These are phyloP conservation scores for Lipomyces orientalis DNA, from an alignment of 805 yeast genomes.

Conservation along the genomic window DNA sequence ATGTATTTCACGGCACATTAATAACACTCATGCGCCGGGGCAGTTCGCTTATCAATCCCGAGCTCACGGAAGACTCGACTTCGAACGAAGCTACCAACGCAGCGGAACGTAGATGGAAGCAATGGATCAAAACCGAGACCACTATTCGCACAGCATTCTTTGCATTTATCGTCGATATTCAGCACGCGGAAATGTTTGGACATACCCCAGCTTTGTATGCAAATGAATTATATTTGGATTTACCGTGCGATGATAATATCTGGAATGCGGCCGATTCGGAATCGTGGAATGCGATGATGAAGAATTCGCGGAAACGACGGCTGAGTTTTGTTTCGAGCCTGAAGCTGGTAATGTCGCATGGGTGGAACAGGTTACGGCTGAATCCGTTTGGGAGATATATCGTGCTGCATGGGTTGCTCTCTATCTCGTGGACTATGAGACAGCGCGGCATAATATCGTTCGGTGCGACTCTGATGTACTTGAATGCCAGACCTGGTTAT, in stretches of 20 bases:
- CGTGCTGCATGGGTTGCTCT: constrained; percentile 48
- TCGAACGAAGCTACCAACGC: constrained; percentile 34
- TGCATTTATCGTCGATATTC: constrained; percentile 51
- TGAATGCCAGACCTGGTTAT: not conserved
- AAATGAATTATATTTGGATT: constrained; percentile 53
- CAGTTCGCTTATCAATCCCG: constrained; percentile 31
- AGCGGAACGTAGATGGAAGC: constrained; percentile 47
- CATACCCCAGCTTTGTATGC: constrained; percentile 48
- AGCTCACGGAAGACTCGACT: constrained; percentile 23
- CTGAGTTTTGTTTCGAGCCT: constrained; percentile 27
- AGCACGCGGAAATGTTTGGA: constrained; percentile 47
- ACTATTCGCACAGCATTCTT: constrained; percentile 50
- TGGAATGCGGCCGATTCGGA: constrained; percentile 48
- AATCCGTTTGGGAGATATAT: constrained; percentile 47
- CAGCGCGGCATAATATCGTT: constrained; percentile 42
- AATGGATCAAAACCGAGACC: constrained; percentile 55
- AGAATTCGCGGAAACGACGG: constrained; percentile 8
- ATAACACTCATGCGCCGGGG: constrained; percentile 42
- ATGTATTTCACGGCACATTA: constrained; percentile 43
- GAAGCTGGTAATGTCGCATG: constrained; percentile 34
- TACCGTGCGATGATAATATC: constrained; percentile 54
- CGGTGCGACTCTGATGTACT: constrained; percentile 4
- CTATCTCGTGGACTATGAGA: constrained; percentile 46
- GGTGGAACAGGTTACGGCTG: constrained; percentile 29
- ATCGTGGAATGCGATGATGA: constrained; percentile 21